These are phyloP conservation scores for Fragaria vesca DNA, from an alignment of 306 rosid species.

Conservation along the genomic window DNA sequence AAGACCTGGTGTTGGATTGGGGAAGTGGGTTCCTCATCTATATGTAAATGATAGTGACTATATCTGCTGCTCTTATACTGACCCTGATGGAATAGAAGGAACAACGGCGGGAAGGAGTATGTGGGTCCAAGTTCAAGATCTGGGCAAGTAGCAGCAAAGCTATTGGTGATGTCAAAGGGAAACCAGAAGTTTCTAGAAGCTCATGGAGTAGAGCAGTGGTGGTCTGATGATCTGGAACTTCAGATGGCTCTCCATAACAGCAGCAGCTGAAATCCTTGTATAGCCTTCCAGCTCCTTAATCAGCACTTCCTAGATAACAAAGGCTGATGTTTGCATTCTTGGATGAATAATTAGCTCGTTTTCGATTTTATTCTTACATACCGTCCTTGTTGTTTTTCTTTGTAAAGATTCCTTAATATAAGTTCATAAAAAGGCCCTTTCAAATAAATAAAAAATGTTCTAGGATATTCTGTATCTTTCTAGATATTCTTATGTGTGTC, in stretches of 20 bases:
- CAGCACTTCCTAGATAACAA: conserved; percentile 24
- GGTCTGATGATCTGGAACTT: conserved; percentile 90
- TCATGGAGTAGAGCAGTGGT: conserved; percentile 96
- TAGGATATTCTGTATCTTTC: too few relatives aligned
- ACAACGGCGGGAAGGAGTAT: conserved; percentile 48
- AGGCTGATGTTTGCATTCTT: not conserved
- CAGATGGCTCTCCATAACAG: conserved; percentile 71
- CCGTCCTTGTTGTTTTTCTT: not conserved
- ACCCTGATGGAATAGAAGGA: conserved; percentile 44
- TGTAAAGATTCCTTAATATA: not conserved
- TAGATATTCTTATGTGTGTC: too few relatives aligned
- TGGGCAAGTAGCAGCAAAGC: conserved; percentile 63
- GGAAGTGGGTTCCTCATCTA: conserved; percentile 83
- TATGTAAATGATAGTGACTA: conserved; percentile 89
- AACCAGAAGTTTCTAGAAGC: conserved; percentile 91
- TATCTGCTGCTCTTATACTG: conserved; percentile 78
- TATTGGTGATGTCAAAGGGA: conserved; percentile 81
- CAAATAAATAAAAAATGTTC: too few relatives aligned
- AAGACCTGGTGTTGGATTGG: too few relatives aligned
- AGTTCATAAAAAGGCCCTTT: not conserved
- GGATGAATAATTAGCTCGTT: conserved; percentile 18
- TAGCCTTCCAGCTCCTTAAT: conserved; percentile 43
- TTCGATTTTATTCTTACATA: conserved; percentile 2
- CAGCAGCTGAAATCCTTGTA: conserved; percentile 78
- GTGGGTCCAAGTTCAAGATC: conserved; percentile 39